phyloP scores from a whole-genome alignment of 805 yeast genomes.

The Wickerhamiella kurtzmanii region DNA sequence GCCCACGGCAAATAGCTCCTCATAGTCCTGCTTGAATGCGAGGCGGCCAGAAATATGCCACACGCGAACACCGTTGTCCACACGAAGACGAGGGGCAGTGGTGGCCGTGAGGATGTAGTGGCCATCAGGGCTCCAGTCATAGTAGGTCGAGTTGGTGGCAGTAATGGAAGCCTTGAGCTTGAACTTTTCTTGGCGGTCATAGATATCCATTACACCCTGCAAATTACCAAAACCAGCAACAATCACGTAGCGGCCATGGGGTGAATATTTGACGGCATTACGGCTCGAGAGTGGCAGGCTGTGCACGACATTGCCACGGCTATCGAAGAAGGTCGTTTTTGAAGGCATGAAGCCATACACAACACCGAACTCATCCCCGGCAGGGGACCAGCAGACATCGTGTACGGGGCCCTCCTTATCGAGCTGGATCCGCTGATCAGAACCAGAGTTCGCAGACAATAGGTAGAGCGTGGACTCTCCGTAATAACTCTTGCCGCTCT shows the following conservation, averaged over 20 bases:
- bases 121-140: conserved; percentile 98
- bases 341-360: conserved; percentile 98
- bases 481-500: conserved; percentile 85
- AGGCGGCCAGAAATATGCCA: conserved; percentile 88
- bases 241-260: conserved; percentile 79
- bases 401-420: conserved; percentile 95
- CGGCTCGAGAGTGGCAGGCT: conserved; percentile 76
- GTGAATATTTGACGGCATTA: conserved; percentile 83
- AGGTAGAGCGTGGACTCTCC: conserved; percentile 91
- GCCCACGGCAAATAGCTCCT: conserved; percentile 63
- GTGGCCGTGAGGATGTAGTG: conserved; percentile 88
- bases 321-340: conserved; percentile 83
- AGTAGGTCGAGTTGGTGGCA: conserved; percentile 90
- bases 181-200: conserved; percentile 82
- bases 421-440: conserved; percentile 69
- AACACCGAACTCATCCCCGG: conserved; percentile 93
- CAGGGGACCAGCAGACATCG: conserved; percentile 95
- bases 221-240: conserved; percentile 97
- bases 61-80: conserved; percentile 84
- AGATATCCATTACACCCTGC: conserved; percentile 90
- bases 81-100: conserved; percentile 91
- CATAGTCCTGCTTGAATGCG: conserved; percentile 62
- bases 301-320: conserved; percentile 78
- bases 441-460: conserved; percentile 74
- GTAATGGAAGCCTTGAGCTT: conserved; percentile 65